These are phyloP conservation scores for Cryphonectria naterciae DNA, from an alignment of 2,329 filamentous ascomycete genomes.

Conservation along the genomic window DNA sequence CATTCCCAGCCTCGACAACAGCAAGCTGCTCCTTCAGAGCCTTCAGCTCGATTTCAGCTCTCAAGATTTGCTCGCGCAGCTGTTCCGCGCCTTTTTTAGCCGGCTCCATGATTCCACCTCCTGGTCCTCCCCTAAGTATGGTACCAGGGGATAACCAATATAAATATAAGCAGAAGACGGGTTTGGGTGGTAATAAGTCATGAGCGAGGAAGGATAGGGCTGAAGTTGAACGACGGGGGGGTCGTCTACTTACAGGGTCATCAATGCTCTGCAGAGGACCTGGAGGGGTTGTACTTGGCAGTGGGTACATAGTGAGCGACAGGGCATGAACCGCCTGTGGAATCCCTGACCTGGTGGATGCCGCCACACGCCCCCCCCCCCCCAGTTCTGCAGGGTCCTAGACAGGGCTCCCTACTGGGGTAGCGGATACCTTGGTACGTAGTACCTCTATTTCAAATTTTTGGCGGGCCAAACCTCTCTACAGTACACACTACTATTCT, in stretches of 20 bases:
- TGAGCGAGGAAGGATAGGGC: neutral
- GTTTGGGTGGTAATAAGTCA: neutral
- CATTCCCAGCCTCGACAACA: conserved; percentile 41
- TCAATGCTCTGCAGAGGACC: neutral
- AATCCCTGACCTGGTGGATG: neutral
- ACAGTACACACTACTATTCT: neutral
- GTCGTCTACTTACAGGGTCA: neutral
- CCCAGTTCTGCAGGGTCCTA: neutral
- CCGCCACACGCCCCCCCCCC: neutral
- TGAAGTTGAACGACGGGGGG: neutral
- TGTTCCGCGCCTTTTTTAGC: conserved; percentile 37
- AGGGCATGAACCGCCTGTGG: neutral
- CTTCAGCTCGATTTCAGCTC: conserved; percentile 52
- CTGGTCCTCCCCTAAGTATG: neutral
- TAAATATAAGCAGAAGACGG: neutral
- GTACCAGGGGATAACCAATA: neutral
- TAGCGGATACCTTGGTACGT: neutral
- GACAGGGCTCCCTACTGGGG: neutral
- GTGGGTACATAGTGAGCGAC: neutral
- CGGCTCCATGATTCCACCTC: conserved; percentile 40
- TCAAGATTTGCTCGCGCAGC: conserved; percentile 52
- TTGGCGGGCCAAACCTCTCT: neutral
- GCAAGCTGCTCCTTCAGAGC: conserved; percentile 51
- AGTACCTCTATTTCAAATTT: neutral
- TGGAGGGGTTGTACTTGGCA: neutral